These are phyloP conservation scores for Carex cristatella DNA, from an alignment of 176 grass and related monocot species.

Conservation along the genomic window DNA sequence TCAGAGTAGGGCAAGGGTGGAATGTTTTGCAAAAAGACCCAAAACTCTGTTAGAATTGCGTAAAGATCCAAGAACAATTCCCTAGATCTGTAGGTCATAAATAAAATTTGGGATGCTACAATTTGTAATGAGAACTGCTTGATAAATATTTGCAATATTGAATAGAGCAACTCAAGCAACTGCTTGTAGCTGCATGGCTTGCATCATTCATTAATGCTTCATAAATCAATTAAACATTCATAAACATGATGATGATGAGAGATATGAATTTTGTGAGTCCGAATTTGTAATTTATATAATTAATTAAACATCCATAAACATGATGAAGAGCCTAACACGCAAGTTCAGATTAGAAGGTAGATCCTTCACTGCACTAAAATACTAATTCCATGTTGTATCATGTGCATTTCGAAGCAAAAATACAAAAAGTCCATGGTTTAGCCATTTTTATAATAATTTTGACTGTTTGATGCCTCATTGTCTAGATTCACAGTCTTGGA, in stretches of 20 bases:
- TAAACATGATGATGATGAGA: neutral
- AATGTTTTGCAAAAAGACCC: too few species aligned
- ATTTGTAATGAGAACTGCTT: too few species aligned
- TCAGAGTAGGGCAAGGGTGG: too few species aligned
- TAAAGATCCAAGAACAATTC: too few species aligned
- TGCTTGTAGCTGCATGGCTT: neutral
- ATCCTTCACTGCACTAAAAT: neutral
- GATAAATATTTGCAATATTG: neutral
- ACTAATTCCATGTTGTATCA: conserved; percentile 12
- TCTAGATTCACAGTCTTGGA: conserved; percentile 3
- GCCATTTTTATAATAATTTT: conserved; percentile 6
- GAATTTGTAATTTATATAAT: neutral
- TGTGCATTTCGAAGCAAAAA: conserved; percentile 13
- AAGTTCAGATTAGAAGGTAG: conserved; percentile 7
- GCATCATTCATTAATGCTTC: neutral
- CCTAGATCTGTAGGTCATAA: too few species aligned
- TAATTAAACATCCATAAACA: neutral
- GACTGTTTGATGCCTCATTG: neutral
- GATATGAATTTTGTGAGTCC: neutral
- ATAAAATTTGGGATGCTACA: too few species aligned
- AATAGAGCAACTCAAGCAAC: neutral
- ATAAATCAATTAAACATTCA: neutral
- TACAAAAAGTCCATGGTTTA: conserved; percentile 4
- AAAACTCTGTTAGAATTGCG: too few species aligned
- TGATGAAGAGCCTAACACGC: neutral